phyloP scores from a whole-genome alignment of 306 rosid genomes.

The Spatholobus suberectus region DNA sequence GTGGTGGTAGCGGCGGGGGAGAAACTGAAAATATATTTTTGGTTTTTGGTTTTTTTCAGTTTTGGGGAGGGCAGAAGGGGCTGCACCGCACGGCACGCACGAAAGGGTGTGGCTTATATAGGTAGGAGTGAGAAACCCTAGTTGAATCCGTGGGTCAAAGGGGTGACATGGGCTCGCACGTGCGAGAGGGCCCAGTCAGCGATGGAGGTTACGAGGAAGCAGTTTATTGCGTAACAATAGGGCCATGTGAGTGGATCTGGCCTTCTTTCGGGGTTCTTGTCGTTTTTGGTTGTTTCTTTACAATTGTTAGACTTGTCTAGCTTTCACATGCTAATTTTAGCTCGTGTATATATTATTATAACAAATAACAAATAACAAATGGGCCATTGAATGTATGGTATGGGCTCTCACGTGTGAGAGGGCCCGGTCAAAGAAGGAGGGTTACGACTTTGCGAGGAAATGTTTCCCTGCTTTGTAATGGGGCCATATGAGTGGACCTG shows the following conservation, averaged over 20 bases:
- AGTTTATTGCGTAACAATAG: not conserved
- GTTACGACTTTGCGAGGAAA: not conserved
- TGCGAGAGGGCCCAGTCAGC: constrained; percentile 19
- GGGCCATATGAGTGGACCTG: no score
- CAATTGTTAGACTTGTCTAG: no score
- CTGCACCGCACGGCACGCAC: constrained; percentile 63
- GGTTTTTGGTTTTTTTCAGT: constrained; percentile 35
- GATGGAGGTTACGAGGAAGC: not conserved
- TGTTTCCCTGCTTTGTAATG: no score
- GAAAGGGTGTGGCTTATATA: constrained; percentile 50
- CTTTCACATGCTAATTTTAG: no score
- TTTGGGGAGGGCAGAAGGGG: constrained; percentile 67
- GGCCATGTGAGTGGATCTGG: constrained; percentile 7
- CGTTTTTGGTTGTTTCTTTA: no score
- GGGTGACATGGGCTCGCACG: constrained; percentile 31
- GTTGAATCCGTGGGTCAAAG: not conserved
- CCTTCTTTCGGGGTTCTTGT: not conserved
- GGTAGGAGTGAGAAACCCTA: constrained; percentile 51
- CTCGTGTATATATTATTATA: no score
- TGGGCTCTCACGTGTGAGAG: constrained; percentile 6
- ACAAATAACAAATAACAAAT: no score
- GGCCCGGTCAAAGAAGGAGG: not conserved
- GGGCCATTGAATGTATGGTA: no score
- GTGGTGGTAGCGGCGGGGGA: constrained; percentile 5
- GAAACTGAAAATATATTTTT: constrained; percentile 35